A percentile compares a stretch with the other conserved stretches of the same genome.
phyloP scores from a whole-genome alignment of 2,329 filamentous ascomycete species.

The Diaporthe sp. region DNA sequence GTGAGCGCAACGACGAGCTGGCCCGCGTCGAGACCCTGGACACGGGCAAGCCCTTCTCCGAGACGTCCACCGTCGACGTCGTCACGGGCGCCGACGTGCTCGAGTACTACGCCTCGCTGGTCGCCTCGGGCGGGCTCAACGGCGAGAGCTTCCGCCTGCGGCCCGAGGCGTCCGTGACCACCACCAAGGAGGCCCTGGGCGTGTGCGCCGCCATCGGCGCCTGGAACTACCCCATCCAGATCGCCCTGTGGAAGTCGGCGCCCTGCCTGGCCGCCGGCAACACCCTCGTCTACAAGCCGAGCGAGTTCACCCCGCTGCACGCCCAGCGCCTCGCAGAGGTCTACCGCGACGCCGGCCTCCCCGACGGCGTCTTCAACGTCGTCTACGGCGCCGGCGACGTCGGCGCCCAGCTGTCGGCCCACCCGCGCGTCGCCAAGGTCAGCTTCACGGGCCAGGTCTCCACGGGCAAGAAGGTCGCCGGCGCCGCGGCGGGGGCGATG shows the following conservation, averaged over 20 bases:
- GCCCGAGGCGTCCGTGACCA: conserved; percentile 85
- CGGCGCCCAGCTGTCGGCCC: conserved; percentile 80
- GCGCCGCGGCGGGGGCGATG: conserved; percentile 81
- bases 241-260: conserved; percentile 90
- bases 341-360: conserved; percentile 83
- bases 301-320: conserved; percentile 89
- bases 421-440: conserved; percentile 83
- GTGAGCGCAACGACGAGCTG: conserved; percentile 82
- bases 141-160: conserved; percentile 83
- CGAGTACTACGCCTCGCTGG: conserved; percentile 86
- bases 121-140: conserved; percentile 83
- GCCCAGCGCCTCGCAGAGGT: conserved; percentile 81
- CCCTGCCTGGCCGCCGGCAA: conserved; percentile 89
- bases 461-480: conserved; percentile 86
- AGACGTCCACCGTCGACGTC: conserved; percentile 87
- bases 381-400: conserved; percentile 85
- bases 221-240: conserved; percentile 94
- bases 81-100: conserved; percentile 87
- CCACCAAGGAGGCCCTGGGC: conserved; percentile 83
- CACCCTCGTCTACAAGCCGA: conserved; percentile 92
- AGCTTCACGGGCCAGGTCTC: conserved; percentile 91
- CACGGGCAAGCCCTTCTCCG: conserved; percentile 87
- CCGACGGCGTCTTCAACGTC: conserved; percentile 88
- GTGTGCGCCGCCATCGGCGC: conserved; percentile 90
- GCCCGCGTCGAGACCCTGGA: conserved; percentile 85